Conservation (phyloP, 306 rosid species). For the Cicer bijugum region DNA sequence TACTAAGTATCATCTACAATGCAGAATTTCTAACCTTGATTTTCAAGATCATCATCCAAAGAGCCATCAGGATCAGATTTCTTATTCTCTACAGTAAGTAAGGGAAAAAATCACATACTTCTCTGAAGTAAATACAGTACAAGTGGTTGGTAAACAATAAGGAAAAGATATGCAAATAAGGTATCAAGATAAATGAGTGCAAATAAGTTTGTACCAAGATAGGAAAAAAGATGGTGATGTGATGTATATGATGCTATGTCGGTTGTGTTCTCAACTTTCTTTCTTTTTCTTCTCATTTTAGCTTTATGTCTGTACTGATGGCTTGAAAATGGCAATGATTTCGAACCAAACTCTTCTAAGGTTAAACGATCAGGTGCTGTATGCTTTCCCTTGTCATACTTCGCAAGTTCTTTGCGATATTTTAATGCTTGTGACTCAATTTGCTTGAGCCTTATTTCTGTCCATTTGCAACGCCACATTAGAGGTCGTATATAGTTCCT, state of each 20-base stretch:
- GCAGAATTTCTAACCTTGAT: constrained; percentile 65
- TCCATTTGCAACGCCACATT: constrained; percentile 94
- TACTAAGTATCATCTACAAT: constrained; percentile 25
- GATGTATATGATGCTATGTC: constrained; percentile 73
- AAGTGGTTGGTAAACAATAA: constrained; percentile 24
- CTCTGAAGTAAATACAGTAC: constrained; percentile 14
- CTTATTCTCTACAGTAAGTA: constrained; percentile 68
- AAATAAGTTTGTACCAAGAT: constrained; percentile 65
- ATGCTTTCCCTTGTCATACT: constrained; percentile 59
- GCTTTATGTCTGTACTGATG: constrained; percentile 49
- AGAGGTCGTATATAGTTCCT: constrained; percentile 76
- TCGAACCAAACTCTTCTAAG: constrained; percentile 62
- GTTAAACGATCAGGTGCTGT: constrained; percentile 46
- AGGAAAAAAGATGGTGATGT: constrained; percentile 74
- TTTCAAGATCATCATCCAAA: constrained; percentile 58
- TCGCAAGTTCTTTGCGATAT: constrained; percentile 66
- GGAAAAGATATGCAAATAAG: constrained; percentile 42
- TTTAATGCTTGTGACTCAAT: constrained; percentile 63
- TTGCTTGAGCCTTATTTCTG: constrained; percentile 77
- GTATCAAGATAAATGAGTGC: constrained; percentile 40
- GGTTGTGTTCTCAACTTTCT: constrained; percentile 71
- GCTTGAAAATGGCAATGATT: constrained; percentile 68
- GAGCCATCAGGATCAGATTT: constrained; percentile 63
- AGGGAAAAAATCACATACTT: constrained; percentile 41
- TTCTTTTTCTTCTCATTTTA: constrained; percentile 73